Percentiles rank a stretch among this genome's conserved stretches.
Conservation (phyloP, 2,329 filamentous ascomycete species). For the Aphanocladium album region DNA sequence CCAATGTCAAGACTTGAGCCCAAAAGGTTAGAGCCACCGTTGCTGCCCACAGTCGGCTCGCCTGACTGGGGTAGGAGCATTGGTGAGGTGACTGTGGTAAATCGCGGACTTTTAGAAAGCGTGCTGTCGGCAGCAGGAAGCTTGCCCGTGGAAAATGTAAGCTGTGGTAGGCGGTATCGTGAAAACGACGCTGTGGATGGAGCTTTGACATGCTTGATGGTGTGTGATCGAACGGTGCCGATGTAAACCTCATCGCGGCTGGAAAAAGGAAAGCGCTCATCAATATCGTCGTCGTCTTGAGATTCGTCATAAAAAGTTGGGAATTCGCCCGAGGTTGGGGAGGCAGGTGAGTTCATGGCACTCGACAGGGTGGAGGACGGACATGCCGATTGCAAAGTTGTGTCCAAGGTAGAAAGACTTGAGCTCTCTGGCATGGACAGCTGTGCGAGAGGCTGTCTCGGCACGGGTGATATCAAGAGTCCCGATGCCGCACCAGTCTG, state of each 20-base stretch:
- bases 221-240: background rate
- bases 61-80: conserved; percentile 22
- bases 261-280: background rate
- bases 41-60: background rate
- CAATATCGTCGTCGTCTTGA: background rate
- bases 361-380: conserved; percentile 5
- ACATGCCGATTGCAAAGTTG: background rate
- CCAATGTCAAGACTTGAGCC: conserved; percentile 32
- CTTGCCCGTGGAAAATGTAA: background rate
- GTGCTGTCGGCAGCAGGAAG: background rate
- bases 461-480: background rate
- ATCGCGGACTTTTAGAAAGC: conserved; percentile 8
- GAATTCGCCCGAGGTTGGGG: background rate
- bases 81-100: conserved; percentile 20
- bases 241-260: background rate
- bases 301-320: background rate
- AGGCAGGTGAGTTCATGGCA: conserved; percentile 5
- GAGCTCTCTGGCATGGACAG: background rate
- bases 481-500: background rate
- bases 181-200: conserved; percentile 2
- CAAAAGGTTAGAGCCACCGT: background rate
- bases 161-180: conserved; percentile 3
- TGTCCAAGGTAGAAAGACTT: background rate
- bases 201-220: background rate
- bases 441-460: background rate